phyloP scores from a whole-genome alignment of 106 monocot genomes.

The Dendrobium chrysotoxum region DNA sequence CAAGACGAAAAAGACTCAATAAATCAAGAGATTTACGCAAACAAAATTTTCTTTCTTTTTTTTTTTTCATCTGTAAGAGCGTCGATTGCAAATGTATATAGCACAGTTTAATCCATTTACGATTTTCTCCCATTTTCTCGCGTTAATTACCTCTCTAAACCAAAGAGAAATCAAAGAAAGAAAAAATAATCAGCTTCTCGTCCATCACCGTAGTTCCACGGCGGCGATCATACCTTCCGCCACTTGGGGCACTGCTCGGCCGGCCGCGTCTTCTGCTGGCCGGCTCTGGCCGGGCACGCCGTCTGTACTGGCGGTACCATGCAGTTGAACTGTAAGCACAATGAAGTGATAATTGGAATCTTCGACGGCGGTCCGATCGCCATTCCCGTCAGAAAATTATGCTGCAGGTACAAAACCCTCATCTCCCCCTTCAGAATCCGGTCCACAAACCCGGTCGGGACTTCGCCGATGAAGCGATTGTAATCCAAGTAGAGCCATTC shows the following conservation, averaged over 20 bases:
- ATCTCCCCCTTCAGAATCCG: slow-evolving; percentile 32
- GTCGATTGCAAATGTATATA: not conserved
- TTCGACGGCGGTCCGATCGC: slow-evolving; percentile 9
- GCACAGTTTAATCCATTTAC: too few relatives aligned
- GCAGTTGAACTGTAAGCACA: slow-evolving; percentile 71
- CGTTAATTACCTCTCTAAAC: not conserved
- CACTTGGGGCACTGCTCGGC: slow-evolving; percentile 29
- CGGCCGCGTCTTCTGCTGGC: slow-evolving; percentile 39
- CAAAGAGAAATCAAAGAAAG: not conserved
- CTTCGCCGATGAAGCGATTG: slow-evolving; percentile 55
- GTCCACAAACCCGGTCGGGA: slow-evolving; percentile 40
- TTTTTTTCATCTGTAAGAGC: not conserved
- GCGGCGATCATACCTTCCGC: not conserved
- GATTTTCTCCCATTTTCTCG: not conserved
- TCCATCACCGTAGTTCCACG: not conserved
- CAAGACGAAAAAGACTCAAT: too few relatives aligned
- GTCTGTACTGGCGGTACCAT: slow-evolving; percentile 47
- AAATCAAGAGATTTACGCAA: too few relatives aligned
- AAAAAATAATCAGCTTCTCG: not conserved
- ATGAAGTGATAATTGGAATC: slow-evolving; percentile 27
- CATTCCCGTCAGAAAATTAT: slow-evolving; percentile 61
- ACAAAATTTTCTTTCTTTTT: too few relatives aligned
- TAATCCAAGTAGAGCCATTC: slow-evolving; percentile 61
- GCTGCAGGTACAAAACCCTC: slow-evolving; percentile 65
- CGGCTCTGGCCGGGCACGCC: slow-evolving; percentile 44